Conservation (phyloP, 2,329 filamentous ascomycete genomes). For the Apiospora rasikravindrae region DNA sequence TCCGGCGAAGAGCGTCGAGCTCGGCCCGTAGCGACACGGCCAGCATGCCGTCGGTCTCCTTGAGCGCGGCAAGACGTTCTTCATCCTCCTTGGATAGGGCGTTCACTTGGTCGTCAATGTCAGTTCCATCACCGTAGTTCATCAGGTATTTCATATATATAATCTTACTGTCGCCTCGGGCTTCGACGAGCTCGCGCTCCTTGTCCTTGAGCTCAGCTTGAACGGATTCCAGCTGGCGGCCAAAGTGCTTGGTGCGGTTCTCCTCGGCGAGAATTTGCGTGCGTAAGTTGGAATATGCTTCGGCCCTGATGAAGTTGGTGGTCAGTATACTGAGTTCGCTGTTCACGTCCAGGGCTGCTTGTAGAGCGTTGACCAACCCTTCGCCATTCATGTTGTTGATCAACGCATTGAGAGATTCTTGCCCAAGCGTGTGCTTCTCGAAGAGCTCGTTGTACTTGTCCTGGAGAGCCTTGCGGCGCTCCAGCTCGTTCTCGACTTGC, state of each 20-base stretch:
- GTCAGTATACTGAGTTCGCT: constrained; percentile 49
- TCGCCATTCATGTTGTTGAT: constrained; percentile 56
- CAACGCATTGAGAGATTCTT: constrained; percentile 63
- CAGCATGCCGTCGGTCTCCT: constrained; percentile 63
- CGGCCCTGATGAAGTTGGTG: constrained; percentile 53
- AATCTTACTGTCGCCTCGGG: constrained; percentile 57
- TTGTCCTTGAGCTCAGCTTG: constrained; percentile 54
- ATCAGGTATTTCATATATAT: constrained; percentile 32
- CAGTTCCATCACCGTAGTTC: constrained; percentile 31
- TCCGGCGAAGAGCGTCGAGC: constrained; percentile 59
- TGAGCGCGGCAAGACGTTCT: constrained; percentile 62
- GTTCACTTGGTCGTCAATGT: constrained; percentile 47
- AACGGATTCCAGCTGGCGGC: constrained; percentile 50
- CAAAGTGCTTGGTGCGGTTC: constrained; percentile 48
- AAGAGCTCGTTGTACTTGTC: constrained; percentile 61
- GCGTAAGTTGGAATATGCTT: constrained; percentile 58
- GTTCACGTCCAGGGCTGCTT: constrained; percentile 39
- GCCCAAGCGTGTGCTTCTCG: constrained; percentile 61
- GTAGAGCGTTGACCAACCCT: constrained; percentile 56
- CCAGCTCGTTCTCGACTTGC: constrained; percentile 61
- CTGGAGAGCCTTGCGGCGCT: constrained; percentile 57
- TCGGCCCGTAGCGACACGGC: constrained; percentile 63
- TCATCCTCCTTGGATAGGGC: constrained; percentile 60
- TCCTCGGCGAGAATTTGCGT: constrained; percentile 56
- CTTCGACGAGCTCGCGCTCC: constrained; percentile 59